Evolutionary conservation across 352 stramenopile species (phyloP), one percentile per base, ranked within the genome.

Genomic region (Aphanomyces stellatus): DNA sequence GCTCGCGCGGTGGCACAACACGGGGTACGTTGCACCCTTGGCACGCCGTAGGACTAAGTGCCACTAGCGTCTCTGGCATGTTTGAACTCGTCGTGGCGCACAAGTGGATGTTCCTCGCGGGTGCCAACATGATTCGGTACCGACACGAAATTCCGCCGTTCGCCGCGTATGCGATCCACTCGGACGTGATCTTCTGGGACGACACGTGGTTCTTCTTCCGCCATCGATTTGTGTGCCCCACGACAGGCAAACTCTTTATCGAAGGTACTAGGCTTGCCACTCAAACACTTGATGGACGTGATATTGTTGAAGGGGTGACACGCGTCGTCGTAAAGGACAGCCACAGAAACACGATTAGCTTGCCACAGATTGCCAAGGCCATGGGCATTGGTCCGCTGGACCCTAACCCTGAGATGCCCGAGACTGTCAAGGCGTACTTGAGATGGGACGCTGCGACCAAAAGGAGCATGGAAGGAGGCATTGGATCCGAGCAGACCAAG

Each of bases 1-100:
- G 69, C 84, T 95, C 27, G 87, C 87, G 31, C 85, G 85, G 15
- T 95, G 87, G 87, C 81, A 93, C 59, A 81, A 88, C 33, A 79
- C 71, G 2, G 83, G 76, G 85, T 93, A 76, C 61, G 75, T 78
- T 28, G 37, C 17, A 22, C 22, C 11, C 6, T 55, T 27, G 15
- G 5, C 4, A 25, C 15, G 15, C n/a, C 28, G 1, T 53, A 22
- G 46, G 24, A 35, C 11, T 13, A 75, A 71, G 67, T 57, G 41
- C 41, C 7, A 62, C 53, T 73, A 71, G 69, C 56, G 55, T 57
- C 17, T 42, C 5, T 25, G 41, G 60, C 4, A 31, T 70, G 3
- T 22, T 51, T 31, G 24, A 41, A 8, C 35, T 59, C 27, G 61
- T 22, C 1, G 15, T 61, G 6, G 6, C n/a, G 46, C 41, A 60